Base-by-base conservation (phyloP, 208 protist genomes). In the Trypanosoma cruzi region DNA sequence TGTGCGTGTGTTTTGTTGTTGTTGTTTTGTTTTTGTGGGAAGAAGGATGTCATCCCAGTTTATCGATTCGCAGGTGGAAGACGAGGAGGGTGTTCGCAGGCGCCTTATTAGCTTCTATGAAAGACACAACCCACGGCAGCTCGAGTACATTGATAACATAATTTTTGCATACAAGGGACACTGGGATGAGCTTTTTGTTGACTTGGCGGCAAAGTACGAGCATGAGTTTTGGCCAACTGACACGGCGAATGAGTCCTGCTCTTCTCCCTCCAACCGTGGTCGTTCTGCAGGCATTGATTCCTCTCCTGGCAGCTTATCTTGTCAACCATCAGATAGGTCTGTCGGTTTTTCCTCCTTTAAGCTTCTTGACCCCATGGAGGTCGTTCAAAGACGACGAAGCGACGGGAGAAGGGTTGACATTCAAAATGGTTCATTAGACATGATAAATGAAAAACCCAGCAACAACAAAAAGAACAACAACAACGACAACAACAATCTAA, bases 91-190 rank as follows among this genome's bases (percentile, higher is more conserved):
- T 14, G 37, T 61, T 44, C 48, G 57, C 18, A 49, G 37, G 44
- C 57, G 56, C 11, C 68, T 73, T 36, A 29, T 73, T 34, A 6
- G 53, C 29, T 73, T 64, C 34, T 54, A 73, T 59, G 57, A 73
- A 40, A 54, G 44, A 26, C 37, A 73, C 31, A 64, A 73, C 44
- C 57, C 68, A 26, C 10, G 18, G 18, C 24, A 72, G 31, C 42
- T 71, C 6, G 48, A 64, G 24, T 28, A 46, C 57, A 60, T 73
- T 58, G 68, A 56, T 36, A 26, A n/a, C 37, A 73, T 73, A 40
- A 26, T 73, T 13, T 73, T 73, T 48, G 66, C 20, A 14, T 71
- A 71, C 49, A 54, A 46, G 31, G 66, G 31, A 11, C 56, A 63
- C 28, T 64, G 57, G 34, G 42, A 62, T 10, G 57, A 64, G 18